These are phyloP conservation scores for Talaromyces sp. DNA, from an alignment of 2,329 filamentous ascomycete genomes.

Conservation along the genomic window DNA sequence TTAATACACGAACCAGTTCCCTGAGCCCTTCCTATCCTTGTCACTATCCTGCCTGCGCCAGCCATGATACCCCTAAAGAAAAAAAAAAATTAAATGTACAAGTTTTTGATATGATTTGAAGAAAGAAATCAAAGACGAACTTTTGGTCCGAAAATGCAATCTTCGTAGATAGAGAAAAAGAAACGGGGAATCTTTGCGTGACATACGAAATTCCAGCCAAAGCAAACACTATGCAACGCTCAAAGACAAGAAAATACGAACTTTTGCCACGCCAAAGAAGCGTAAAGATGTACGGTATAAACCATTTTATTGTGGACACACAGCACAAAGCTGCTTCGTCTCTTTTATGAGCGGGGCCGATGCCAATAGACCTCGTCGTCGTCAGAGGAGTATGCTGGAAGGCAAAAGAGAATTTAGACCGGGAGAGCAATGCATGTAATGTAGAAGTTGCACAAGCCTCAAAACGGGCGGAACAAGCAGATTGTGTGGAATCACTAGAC, in stretches of 20 bases:
- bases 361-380: neutral
- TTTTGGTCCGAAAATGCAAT: neutral
- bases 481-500: neutral
- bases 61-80: neutral
- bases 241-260: conserved; percentile 27
- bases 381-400: neutral
- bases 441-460: neutral
- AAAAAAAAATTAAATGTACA: neutral
- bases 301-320: conserved; percentile 9
- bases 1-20: neutral
- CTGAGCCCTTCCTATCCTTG: neutral
- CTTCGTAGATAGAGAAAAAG: conserved; percentile 14
- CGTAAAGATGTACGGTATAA: neutral
- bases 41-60: neutral
- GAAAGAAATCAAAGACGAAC: neutral
- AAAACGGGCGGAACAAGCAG: neutral
- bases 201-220: conserved; percentile 11
- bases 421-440: neutral
- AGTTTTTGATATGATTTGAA: neutral
- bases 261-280: conserved; percentile 16
- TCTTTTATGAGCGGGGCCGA: neutral
- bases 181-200: conserved; percentile 13
- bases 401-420: neutral
- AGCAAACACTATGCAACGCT: conserved; percentile 25
- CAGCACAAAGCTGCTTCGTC: conserved; percentile 6